phyloP scores from a whole-genome alignment of 306 rosid genomes.

The Sindora glabra region DNA sequence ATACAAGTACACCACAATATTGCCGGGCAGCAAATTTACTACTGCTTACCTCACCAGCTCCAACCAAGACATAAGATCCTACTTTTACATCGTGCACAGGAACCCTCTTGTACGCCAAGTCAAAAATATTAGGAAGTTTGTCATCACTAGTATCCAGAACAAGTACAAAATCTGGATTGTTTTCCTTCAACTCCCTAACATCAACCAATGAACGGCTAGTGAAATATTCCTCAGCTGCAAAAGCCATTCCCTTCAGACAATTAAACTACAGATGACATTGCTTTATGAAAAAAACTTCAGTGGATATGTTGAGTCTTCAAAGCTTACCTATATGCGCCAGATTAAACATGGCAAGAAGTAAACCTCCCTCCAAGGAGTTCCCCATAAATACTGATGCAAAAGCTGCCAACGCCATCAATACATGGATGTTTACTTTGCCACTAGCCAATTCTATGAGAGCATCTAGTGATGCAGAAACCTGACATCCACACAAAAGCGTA shows the following conservation, averaged over 20 bases:
- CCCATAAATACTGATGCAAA: conserved; percentile 92
- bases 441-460: conserved; percentile 73
- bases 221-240: conserved; percentile 91
- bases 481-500: conserved; percentile 6
- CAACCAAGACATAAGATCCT: conserved; percentile 77
- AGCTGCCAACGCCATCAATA: conserved; percentile 93
- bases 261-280: conserved; percentile 1
- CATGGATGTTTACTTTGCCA: conserved; percentile 93
- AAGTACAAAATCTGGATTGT: conserved; percentile 86
- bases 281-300: neutral
- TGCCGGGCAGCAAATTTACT: neutral
- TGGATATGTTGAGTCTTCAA: neutral
- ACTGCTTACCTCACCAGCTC: conserved; percentile 86
- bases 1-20: conserved; percentile 1
- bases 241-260: conserved; percentile 22
- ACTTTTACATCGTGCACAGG: conserved; percentile 76
- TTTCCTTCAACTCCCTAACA: conserved; percentile 87
- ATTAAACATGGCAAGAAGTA: conserved; percentile 94
- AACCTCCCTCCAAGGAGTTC: conserved; percentile 90
- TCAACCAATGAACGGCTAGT: conserved; percentile 86
- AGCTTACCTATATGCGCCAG: conserved; percentile 88
- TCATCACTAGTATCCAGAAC: conserved; percentile 65
- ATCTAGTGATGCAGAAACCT: conserved; percentile 93
- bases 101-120: conserved; percentile 75
- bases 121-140: conserved; percentile 70